Evolutionary conservation across 208 protist species (phyloP).

Genomic region (Angomonas deanei): DNA sequence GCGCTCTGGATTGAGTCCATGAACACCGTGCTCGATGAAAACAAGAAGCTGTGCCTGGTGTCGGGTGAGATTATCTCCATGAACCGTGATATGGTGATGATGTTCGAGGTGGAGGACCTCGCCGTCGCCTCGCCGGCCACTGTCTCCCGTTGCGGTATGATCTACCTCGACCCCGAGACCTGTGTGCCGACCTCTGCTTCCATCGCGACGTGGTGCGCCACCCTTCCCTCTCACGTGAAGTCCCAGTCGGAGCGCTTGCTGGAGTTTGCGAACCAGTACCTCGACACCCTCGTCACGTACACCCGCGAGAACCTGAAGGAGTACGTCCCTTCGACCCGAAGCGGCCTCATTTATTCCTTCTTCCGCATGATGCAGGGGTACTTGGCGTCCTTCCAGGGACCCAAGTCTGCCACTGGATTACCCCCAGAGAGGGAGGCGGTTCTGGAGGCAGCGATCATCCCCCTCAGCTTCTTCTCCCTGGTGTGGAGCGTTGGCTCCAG

Average conservation of each 20-base stretch:
- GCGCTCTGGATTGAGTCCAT: conserved; percentile 96
- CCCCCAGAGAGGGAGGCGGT: conserved; percentile 46
- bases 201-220: conserved; percentile 82
- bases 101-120: conserved; percentile 97
- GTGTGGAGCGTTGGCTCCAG: conserved; percentile 96
- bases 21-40: conserved; percentile 95
- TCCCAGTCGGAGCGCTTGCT: conserved; percentile 49
- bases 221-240: conserved; percentile 76
- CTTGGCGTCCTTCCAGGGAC: conserved; percentile 46
- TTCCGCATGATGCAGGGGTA: conserved; percentile 94
- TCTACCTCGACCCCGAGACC: conserved; percentile 95
- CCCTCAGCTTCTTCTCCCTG: conserved; percentile 95
- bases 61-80: conserved; percentile 95
- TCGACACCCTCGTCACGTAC: conserved; percentile 79
- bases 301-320: conserved; percentile 80
- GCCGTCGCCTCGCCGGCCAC: conserved; percentile 96
- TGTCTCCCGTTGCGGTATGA: conserved; percentile 97
- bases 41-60: conserved; percentile 96
- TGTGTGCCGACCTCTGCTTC: conserved; percentile 71
- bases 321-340: conserved; percentile 93
- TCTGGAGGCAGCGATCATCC: conserved; percentile 43
- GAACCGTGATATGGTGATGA: conserved; percentile 94
- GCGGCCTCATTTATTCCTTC: conserved; percentile 87
- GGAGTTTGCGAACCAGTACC: conserved; percentile 69
- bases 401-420: conserved; percentile 12